Percentiles rank a stretch among this genome's conserved stretches.
phyloP scores from a whole-genome alignment of 2,329 filamentous ascomycete species.

The Monosporascus sp. region DNA sequence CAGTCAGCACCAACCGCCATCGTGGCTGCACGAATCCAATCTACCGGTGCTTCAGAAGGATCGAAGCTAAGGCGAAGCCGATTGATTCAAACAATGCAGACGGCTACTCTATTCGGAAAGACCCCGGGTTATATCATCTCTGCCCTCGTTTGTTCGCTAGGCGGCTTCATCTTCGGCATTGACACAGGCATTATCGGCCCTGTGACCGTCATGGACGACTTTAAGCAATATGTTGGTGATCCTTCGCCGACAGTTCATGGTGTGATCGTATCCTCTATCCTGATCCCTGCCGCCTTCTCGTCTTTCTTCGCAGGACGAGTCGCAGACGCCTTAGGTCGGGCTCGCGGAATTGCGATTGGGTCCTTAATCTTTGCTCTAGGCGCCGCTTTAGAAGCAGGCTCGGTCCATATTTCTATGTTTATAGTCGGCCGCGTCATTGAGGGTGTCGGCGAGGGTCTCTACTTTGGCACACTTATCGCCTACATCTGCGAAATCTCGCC shows the following conservation, averaged over 20 bases:
- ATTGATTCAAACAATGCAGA: neutral
- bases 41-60: too few relatives aligned
- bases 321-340: slow-evolving; percentile 47
- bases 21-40: too few relatives aligned
- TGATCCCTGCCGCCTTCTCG: slow-evolving; percentile 54
- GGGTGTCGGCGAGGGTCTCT: slow-evolving; percentile 52
- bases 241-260: slow-evolving; percentile 52
- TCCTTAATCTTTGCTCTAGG: slow-evolving; percentile 40
- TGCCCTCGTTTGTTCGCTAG: slow-evolving; percentile 10
- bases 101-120: slow-evolving; percentile 2
- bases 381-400: slow-evolving; percentile 14
- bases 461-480: slow-evolving; percentile 41
- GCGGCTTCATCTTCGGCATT: slow-evolving; percentile 16
- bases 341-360: slow-evolving; percentile 44
- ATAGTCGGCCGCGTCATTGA: slow-evolving; percentile 45
- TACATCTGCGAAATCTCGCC: slow-evolving; percentile 58
- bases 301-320: slow-evolving; percentile 53
- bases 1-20: too few relatives aligned
- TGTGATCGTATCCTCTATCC: slow-evolving; percentile 53
- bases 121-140: slow-evolving; percentile 9
- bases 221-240: slow-evolving; percentile 43
- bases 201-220: slow-evolving; percentile 52
- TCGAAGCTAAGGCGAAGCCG: neutral
- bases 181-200: slow-evolving; percentile 52
- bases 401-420: slow-evolving; percentile 19